Conservation (phyloP, 169 alveolate genomes). For the Perkinsus olseni region DNA sequence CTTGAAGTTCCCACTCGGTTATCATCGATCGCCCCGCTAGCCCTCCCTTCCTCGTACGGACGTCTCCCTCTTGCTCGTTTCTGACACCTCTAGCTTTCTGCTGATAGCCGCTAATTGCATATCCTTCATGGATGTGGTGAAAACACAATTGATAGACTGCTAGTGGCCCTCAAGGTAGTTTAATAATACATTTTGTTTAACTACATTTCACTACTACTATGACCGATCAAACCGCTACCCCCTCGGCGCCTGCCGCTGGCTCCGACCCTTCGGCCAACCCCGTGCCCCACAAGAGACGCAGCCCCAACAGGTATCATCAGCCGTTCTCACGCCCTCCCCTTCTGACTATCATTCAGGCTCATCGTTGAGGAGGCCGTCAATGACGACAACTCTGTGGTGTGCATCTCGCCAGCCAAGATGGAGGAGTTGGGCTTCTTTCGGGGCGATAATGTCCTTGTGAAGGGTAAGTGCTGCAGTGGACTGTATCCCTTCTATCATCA, state of each 20-base stretch:
- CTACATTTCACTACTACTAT: background rate
- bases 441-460: constrained; percentile 95
- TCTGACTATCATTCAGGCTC: constrained; percentile 61
- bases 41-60: too few relatives aligned
- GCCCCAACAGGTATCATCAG: background rate
- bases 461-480: constrained; percentile 57
- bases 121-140: too few relatives aligned
- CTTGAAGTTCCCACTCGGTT: too few relatives aligned
- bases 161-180: too few relatives aligned
- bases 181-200: background rate
- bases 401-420: constrained; percentile 86
- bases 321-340: too few relatives aligned
- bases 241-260: background rate
- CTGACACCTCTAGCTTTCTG: too few relatives aligned
- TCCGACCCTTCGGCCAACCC: background rate
- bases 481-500: background rate
- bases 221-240: background rate
- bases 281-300: background rate
- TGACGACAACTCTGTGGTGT: constrained; percentile 98
- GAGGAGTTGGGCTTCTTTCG: constrained; percentile 93
- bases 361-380: constrained; percentile 95
- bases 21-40: too few relatives aligned
- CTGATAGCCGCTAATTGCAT: too few relatives aligned
- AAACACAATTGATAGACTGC: too few relatives aligned
- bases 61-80: too few relatives aligned